Evolutionary conservation across 1,139 yeast genomes (phyloP), one percentile per base, ranked within the genome.

Genomic region (Sugiyamaella grinbergsii): DNA sequence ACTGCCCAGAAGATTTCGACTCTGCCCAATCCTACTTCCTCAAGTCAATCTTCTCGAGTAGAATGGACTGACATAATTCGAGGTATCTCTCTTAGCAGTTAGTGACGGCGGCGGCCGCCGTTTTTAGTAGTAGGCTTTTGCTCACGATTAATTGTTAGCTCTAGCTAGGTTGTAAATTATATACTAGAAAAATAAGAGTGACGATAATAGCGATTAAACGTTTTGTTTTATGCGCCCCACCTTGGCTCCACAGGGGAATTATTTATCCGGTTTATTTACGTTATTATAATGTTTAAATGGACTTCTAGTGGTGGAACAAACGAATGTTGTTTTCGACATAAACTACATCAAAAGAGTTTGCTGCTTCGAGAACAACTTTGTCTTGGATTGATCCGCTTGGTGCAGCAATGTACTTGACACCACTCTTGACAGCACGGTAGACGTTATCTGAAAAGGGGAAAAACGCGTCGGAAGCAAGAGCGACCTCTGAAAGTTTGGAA

Each of bases 371-470:
- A 45, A 93, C 98, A 53, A 93, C 96, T 77, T 87, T 85, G 74
- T 93, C 98, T 91, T 89, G 93, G 58, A 94, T 97, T 15, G 97
- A 89, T 49, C 98, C 98, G 49, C 95, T 81, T 56, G 98, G 96
- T 49, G 98, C 98, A 63, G 96, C 95, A 67, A 93, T 79, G 75
- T 76, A 93, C 73, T 87, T 89, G 63, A 90, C 98, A 70, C 98
- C 98, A 22, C 95, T 85, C 76, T 88, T 83, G 51, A 84, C 96
- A 56, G 98, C 98, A 72, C 98, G 82, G 81, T 91, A 90, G 62
- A 94, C 96, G 67, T 94, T 93, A 73, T 93, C 98, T 59, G 98
- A 95, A 93, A 93, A 93, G 74, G 98, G 98, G 95, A 93, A 93
- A 81, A 93, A 93, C 36, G 98, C 98, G 71, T 93, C 98, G 2